phyloP scores from a whole-genome alignment of 1,284 basidiomycete genomes.

The Heliocybe sulcata region DNA sequence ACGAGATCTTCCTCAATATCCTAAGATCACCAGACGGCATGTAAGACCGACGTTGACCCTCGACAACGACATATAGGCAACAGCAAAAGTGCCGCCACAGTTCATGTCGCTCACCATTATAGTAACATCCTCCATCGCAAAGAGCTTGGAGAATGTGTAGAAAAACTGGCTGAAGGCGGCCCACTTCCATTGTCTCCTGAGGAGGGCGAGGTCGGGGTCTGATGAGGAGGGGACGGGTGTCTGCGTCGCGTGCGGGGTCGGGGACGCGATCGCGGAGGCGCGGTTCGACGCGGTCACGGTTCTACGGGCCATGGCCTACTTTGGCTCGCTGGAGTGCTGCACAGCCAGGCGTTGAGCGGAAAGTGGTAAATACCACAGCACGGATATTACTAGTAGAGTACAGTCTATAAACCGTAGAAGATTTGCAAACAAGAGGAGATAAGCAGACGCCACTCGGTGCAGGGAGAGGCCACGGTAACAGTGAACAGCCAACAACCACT shows the following conservation, averaged over 20 bases:
- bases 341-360: not conserved
- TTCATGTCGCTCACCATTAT: conserved; percentile 42
- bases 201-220: conserved; percentile 33
- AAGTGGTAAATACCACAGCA: not conserved
- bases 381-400: not conserved
- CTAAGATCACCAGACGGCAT: conserved; percentile 25
- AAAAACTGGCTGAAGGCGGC: conserved; percentile 79
- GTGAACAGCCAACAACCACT: not conserved
- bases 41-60: not conserved
- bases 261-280: conserved; percentile 1
- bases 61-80: not conserved
- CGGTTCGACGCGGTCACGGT: not conserved
- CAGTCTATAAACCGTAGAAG: not conserved
- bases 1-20: conserved; percentile 73
- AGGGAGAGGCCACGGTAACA: not conserved
- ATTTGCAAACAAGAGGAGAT: not conserved
- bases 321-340: not conserved
- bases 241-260: not conserved
- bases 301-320: conserved; percentile 3
- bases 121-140: conserved; percentile 58
- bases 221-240: conserved; percentile 20
- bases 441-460: not conserved
- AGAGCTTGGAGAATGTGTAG: conserved; percentile 63
- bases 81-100: not conserved
- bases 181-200: conserved; percentile 76